Base-by-base conservation (phyloP, 169 alveolate genomes). In the Plasmodium ovale region DNA sequence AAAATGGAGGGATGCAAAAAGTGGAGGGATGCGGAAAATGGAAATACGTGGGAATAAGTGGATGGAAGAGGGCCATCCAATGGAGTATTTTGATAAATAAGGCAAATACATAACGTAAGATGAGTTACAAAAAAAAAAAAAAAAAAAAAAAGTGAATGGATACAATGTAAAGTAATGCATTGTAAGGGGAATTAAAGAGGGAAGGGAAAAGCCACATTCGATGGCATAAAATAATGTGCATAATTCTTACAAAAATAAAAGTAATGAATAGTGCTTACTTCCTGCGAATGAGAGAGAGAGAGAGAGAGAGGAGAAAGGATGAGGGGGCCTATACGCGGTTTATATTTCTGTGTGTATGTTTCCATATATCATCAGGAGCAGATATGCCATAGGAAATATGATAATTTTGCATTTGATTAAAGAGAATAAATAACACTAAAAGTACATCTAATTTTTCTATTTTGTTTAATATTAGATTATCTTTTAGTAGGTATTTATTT, bases 381-480 rank as follows among this genome's bases (percentile, higher is more conserved):
- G 90, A 56, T 27, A 82, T 82, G 25, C 90, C 90, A 64, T 56
- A 82, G 10, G 90, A 82, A 21, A 82, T 82, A 51, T 82, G 90
- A 35, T 82, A 82, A 64, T 42, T 65, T 33, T 67, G 10, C 14
- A 69, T 82, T 65, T 82, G 90, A 33, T 65, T 65, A 53, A 82
- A 82, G n/a, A 82, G 33, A 29, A 82, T 23, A 67, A 49, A 82
- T 35, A 82, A 42, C 39, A 69, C 84, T 27, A 82, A 29, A 56
- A 82, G 90, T 21, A 82, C 29, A 44, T 82, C 90, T 49, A 82
- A 14, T 56, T 82, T 82, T 82, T 82, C 62, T 16, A 82, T 82
- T 82, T 42, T 64, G 33, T 69, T 82, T n/a, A 82, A 69, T 65
- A 82, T 47, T 33, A 82, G 14, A 51, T 82, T 82, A 42, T 82